Evolutionary conservation across 495 filamentous ascomycete species (phyloP).

Genomic region (Trichoderma reesei): DNA sequence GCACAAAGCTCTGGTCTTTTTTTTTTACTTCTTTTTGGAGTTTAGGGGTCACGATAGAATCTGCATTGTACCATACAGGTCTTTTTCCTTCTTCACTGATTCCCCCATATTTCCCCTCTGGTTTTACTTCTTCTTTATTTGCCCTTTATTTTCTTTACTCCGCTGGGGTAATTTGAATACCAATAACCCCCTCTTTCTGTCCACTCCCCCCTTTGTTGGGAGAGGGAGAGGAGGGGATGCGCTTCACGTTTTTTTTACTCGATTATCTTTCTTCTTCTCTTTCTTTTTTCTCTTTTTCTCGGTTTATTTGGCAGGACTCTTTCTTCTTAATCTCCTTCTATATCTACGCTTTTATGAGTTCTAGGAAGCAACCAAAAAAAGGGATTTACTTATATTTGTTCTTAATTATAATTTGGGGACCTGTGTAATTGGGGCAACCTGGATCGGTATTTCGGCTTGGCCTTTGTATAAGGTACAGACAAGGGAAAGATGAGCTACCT

Average conservation of each 20-base stretch:
- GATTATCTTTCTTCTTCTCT: background rate
- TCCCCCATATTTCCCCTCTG: no score
- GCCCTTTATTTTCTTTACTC: background rate
- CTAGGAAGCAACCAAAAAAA: background rate
- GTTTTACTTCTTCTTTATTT: background rate
- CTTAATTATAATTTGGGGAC: background rate
- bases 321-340: background rate
- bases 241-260: background rate
- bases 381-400: background rate
- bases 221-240: background rate
- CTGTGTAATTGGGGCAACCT: background rate
- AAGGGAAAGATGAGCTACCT: no score
- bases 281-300: background rate
- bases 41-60: background rate
- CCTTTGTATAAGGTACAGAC: no score
- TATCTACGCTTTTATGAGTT: background rate
- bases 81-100: background rate
- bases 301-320: background rate
- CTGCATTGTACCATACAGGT: conserved; percentile 1
- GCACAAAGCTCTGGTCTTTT: background rate
- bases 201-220: background rate
- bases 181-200: background rate
- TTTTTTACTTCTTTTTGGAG: background rate
- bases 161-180: background rate
- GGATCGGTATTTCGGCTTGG: background rate